A percentile compares a stretch with the other conserved stretches of the same genome.
Evolutionary conservation across 2,329 filamentous ascomycete genomes (phyloP).

Genomic region (Diaporthe velutina): DNA sequence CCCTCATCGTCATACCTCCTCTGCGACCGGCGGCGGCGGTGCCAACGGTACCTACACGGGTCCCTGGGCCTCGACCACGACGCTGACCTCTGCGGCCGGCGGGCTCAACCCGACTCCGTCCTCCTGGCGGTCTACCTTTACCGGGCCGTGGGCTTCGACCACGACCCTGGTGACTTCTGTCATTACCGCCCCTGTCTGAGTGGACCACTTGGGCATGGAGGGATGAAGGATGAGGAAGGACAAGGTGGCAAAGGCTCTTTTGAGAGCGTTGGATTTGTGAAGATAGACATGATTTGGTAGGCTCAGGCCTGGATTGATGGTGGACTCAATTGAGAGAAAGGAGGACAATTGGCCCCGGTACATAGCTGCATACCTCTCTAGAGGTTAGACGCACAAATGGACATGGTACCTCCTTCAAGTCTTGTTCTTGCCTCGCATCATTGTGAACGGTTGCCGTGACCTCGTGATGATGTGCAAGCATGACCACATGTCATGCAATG

Average conservation of each 20-base stretch:
- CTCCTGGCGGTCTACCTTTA: too few relatives aligned
- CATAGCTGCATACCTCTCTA: neutral
- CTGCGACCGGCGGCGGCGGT: too few relatives aligned
- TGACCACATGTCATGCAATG: neutral
- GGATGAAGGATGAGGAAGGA: neutral
- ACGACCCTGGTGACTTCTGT: conserved; percentile 17
- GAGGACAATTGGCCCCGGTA: too few relatives aligned
- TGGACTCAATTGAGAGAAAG: neutral
- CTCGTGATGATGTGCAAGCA: neutral
- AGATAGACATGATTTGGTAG: neutral
- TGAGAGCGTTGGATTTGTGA: neutral
- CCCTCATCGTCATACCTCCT: neutral
- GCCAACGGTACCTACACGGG: too few relatives aligned
- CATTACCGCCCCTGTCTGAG: neutral
- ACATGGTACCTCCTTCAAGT: neutral
- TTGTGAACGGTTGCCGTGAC: neutral
- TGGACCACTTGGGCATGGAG: neutral
- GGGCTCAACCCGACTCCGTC: too few relatives aligned
- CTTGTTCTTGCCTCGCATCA: neutral
- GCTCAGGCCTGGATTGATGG: neutral
- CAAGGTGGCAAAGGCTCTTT: neutral
- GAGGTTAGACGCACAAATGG: neutral
- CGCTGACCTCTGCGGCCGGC: too few relatives aligned
- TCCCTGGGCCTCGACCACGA: too few relatives aligned
- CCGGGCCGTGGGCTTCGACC: too few relatives aligned